Evolutionary conservation across 345 rosid genomes (phyloP).

Genomic region (Mangifera indica): DNA sequence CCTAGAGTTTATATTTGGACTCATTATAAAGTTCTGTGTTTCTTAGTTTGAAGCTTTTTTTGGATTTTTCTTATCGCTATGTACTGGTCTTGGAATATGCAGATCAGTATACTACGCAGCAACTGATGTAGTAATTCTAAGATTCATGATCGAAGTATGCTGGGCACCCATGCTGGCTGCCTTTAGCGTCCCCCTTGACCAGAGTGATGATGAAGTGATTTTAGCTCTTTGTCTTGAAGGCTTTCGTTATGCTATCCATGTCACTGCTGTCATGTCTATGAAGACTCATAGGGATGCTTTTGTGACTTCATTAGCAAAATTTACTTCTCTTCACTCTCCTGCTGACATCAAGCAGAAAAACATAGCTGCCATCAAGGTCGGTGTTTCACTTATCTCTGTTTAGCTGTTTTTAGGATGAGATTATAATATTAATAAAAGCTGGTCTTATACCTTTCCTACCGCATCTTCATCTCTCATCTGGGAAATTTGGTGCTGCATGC

Average conservation of each 20-base stretch:
- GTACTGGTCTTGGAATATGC: conserved; percentile 39
- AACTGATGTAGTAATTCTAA: conserved; percentile 90
- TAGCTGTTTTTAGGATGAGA: neutral
- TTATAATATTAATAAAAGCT: neutral
- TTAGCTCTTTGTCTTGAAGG: conserved; percentile 93
- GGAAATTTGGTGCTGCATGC: neutral
- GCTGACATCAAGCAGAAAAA: conserved; percentile 95
- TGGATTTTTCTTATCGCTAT: conserved; percentile 24
- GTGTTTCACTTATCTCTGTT: conserved; percentile 16
- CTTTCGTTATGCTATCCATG: conserved; percentile 87
- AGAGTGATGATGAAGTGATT: conserved; percentile 88
- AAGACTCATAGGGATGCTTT: conserved; percentile 99
- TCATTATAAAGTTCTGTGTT: neutral
- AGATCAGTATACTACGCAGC: conserved; percentile 99
- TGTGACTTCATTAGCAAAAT: conserved; percentile 96
- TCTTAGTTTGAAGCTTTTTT: neutral
- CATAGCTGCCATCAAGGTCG: conserved; percentile 87
- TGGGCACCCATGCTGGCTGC: conserved; percentile 99
- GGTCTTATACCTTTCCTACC: neutral
- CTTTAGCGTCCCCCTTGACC: conserved; percentile 98
- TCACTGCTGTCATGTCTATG: conserved; percentile 98
- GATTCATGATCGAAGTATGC: conserved; percentile 99
- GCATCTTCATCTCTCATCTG: neutral
- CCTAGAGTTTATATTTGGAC: neutral
- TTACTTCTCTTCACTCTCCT: conserved; percentile 97